Conservation (phyloP, 768 basidiomycete species). For the Pulveroboletus sp. region DNA sequence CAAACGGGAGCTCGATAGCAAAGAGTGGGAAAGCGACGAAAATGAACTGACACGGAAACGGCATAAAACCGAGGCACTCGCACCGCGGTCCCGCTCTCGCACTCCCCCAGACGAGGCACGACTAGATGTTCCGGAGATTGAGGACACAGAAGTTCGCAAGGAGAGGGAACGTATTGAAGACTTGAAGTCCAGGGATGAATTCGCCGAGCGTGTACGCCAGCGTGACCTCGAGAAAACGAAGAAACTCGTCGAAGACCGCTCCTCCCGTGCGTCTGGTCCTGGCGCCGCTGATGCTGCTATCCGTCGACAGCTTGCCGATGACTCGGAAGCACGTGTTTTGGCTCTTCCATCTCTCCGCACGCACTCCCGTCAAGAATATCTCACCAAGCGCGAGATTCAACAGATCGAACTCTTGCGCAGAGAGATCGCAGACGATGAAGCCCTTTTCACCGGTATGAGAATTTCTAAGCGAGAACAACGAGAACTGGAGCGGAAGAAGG, state of each 20-base stretch:
- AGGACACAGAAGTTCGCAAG: conserved; percentile 66
- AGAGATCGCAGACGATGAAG: conserved; percentile 93
- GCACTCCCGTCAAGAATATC: conserved; percentile 91
- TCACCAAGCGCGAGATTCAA: conserved; percentile 94
- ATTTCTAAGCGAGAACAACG: conserved; percentile 76
- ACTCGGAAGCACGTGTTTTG: conserved; percentile 49
- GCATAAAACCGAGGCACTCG: conserved; percentile 43
- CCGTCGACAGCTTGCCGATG: conserved; percentile 78
- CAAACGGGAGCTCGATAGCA: conserved; percentile 76
- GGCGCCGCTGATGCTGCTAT: conserved; percentile 80
- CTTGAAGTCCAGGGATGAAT: conserved; percentile 83
- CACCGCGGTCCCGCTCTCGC: conserved; percentile 22
- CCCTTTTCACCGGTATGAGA: conserved; percentile 86
- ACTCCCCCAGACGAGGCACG: conserved; percentile 30
- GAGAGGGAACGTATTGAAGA: conserved; percentile 79
- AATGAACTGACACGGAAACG: conserved; percentile 74
- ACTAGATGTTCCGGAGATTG: conserved; percentile 55
- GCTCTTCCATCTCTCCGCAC: conserved; percentile 73
- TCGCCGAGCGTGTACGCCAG: conserved; percentile 80
- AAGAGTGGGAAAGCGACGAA: conserved; percentile 90
- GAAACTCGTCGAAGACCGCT: conserved; percentile 88
- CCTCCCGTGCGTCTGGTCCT: conserved; percentile 60
- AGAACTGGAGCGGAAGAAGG: conserved; percentile 89
- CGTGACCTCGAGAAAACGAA: conserved; percentile 84
- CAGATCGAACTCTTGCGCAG: conserved; percentile 88